phyloP scores from a whole-genome alignment of 1,284 basidiomycete genomes.

The Heimioporus retisporus region DNA sequence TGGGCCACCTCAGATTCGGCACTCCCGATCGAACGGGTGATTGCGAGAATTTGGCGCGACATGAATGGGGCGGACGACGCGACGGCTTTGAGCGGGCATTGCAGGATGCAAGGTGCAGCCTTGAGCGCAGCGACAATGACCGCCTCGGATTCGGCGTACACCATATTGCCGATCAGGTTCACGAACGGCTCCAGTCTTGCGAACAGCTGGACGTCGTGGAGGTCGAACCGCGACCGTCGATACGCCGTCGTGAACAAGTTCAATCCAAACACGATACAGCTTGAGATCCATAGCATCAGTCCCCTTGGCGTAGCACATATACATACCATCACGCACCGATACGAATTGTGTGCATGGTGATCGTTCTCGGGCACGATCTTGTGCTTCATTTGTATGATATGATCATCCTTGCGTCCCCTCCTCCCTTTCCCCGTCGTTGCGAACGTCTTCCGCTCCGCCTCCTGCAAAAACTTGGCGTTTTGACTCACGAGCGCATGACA shows the following conservation, averaged over 20 bases:
- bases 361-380: slow-evolving; percentile 66
- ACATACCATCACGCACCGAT: slow-evolving; percentile 58
- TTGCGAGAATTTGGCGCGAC: slow-evolving; percentile 87
- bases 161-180: slow-evolving; percentile 89
- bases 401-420: slow-evolving; percentile 62
- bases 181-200: slow-evolving; percentile 91
- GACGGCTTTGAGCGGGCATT: slow-evolving; percentile 86
- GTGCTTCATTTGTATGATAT: slow-evolving; percentile 84
- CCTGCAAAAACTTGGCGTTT: slow-evolving; percentile 86
- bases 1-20: slow-evolving; percentile 95
- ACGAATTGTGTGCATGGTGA: slow-evolving; percentile 89
- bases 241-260: slow-evolving; percentile 94
- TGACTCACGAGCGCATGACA: slow-evolving; percentile 94
- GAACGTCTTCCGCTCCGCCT: slow-evolving; percentile 52
- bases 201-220: slow-evolving; percentile 78
- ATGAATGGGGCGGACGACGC: slow-evolving; percentile 87
- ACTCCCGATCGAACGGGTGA: slow-evolving; percentile 88
- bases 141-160: slow-evolving; percentile 87
- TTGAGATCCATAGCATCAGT: slow-evolving; percentile 45
- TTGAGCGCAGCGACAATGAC: slow-evolving; percentile 89
- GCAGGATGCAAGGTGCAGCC: slow-evolving; percentile 85
- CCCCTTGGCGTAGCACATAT: not conserved
- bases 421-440: slow-evolving; percentile 43
- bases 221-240: slow-evolving; percentile 88
- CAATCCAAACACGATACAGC: slow-evolving; percentile 94